phyloP scores from a whole-genome alignment of 1,284 basidiomycete genomes.

The Ceratorhiza oryzae-sativae region DNA sequence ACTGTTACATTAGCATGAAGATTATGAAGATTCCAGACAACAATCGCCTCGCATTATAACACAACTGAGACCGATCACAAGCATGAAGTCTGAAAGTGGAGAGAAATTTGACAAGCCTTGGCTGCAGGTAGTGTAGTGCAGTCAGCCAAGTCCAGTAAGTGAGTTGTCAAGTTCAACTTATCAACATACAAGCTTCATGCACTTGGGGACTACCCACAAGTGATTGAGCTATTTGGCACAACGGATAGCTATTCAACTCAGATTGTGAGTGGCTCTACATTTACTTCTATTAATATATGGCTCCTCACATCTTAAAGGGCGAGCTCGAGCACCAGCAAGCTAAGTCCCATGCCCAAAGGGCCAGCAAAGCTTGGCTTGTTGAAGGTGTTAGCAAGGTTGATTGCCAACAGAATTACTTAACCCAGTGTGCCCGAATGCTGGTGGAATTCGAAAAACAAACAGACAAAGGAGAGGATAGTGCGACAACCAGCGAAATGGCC shows the following conservation, averaged over 20 bases:
- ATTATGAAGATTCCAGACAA: conserved; percentile 46
- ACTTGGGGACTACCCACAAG: conserved; percentile 49
- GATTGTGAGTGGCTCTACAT: conserved; percentile 44
- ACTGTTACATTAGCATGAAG: conserved; percentile 46
- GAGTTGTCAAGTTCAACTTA: conserved; percentile 42
- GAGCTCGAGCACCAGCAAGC: conserved; percentile 43
- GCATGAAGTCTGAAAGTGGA: conserved; percentile 11
- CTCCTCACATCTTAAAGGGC: conserved; percentile 41
- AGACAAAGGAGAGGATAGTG: neutral
- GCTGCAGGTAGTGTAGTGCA: neutral
- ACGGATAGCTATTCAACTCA: conserved; percentile 48
- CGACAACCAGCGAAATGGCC: too few species aligned
- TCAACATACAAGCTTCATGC: conserved; percentile 51
- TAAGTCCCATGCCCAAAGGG: conserved; percentile 34
- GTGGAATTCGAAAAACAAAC: neutral
- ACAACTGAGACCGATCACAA: conserved; percentile 49
- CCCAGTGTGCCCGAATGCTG: neutral
- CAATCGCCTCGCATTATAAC: conserved; percentile 42
- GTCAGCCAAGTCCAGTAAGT: neutral
- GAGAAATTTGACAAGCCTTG: neutral
- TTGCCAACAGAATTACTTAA: neutral
- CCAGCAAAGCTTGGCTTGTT: neutral
- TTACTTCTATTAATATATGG: neutral
- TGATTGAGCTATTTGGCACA: conserved; percentile 50
- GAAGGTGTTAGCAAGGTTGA: neutral